phyloP scores from a whole-genome alignment of 192 early-diverging fungal genomes.

The Lobulomyces angularis region DNA sequence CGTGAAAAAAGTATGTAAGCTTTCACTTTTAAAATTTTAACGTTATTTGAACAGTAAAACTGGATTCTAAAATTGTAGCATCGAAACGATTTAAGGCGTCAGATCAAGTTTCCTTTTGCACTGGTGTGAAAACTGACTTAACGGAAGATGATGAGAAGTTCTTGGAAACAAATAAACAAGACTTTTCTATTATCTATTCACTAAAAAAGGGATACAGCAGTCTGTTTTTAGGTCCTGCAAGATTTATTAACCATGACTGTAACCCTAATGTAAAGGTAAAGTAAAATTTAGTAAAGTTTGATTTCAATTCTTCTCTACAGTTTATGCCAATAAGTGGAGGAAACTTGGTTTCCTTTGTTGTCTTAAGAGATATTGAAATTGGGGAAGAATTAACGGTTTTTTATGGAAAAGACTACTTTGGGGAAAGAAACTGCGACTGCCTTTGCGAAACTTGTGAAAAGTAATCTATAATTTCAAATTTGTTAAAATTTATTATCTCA shows the following conservation, averaged over 20 bases:
- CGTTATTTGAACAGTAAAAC: too few species aligned
- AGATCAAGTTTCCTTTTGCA: too few species aligned
- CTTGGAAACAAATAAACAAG: conserved; percentile 25
- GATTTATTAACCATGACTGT: conserved; percentile 70
- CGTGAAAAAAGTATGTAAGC: too few species aligned
- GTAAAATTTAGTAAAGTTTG: neutral
- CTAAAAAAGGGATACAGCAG: conserved; percentile 38
- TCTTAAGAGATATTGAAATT: conserved; percentile 41
- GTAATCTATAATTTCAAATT: conserved; percentile 11
- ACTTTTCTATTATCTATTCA: conserved; percentile 60
- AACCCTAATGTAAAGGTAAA: conserved; percentile 42
- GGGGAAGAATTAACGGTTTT: conserved; percentile 62
- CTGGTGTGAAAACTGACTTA: too few species aligned
- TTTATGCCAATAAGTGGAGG: conserved; percentile 23
- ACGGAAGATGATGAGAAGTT: conserved; percentile 15
- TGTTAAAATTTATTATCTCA: too few species aligned
- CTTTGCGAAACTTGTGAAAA: conserved; percentile 62
- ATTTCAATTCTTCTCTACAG: conserved; percentile 8
- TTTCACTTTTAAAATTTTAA: too few species aligned
- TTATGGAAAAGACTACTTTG: conserved; percentile 60
- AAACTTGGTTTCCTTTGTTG: conserved; percentile 53
- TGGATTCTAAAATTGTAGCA: too few species aligned
- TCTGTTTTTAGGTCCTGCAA: conserved; percentile 56
- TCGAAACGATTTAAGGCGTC: too few species aligned
- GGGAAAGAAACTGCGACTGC: conserved; percentile 51